Evolutionary conservation across 805 yeast genomes (phyloP).

Genomic region (Sugiyamaella americana): DNA sequence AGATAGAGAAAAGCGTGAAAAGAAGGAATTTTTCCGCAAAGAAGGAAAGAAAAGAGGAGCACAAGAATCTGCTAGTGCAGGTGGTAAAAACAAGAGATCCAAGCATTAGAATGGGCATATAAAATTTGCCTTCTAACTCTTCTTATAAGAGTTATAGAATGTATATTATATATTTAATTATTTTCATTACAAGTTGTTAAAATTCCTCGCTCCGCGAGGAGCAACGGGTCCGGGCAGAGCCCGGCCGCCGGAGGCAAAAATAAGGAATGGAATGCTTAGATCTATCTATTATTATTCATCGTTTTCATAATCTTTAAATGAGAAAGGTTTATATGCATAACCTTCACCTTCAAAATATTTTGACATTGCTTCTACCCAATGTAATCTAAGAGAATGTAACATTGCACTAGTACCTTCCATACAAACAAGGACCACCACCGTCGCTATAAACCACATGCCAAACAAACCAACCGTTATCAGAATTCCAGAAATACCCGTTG

Average conservation of each 20-base stretch:
- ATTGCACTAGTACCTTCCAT: conserved; percentile 99
- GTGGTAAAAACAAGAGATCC: neutral
- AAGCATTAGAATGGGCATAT: neutral
- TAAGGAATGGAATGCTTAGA: no score
- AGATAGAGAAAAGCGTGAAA: conserved; percentile 76
- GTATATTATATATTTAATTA: no score
- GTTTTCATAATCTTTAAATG: conserved; percentile 36
- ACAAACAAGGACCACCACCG: conserved; percentile 83
- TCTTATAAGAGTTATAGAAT: no score
- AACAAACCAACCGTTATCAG: conserved; percentile 68
- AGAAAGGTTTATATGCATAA: conserved; percentile 76
- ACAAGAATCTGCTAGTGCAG: neutral
- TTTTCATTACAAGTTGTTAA: no score
- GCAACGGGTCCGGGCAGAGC: no score
- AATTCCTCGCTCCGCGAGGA: no score
- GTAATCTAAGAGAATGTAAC: conserved; percentile 94
- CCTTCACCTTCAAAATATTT: conserved; percentile 98
- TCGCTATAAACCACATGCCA: conserved; percentile 91
- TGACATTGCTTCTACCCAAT: conserved; percentile 99
- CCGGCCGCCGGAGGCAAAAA: no score
- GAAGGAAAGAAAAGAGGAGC: neutral
- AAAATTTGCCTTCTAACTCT: no score
- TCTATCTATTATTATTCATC: neutral
- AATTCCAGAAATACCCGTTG: conserved; percentile 61
- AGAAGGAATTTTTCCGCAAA: conserved; percentile 66